A percentile compares a stretch with the other conserved stretches of the same genome.
These are phyloP conservation scores for Kodamaea jinghongensis DNA, from an alignment of 805 yeast genomes.

Conservation along the genomic window DNA sequence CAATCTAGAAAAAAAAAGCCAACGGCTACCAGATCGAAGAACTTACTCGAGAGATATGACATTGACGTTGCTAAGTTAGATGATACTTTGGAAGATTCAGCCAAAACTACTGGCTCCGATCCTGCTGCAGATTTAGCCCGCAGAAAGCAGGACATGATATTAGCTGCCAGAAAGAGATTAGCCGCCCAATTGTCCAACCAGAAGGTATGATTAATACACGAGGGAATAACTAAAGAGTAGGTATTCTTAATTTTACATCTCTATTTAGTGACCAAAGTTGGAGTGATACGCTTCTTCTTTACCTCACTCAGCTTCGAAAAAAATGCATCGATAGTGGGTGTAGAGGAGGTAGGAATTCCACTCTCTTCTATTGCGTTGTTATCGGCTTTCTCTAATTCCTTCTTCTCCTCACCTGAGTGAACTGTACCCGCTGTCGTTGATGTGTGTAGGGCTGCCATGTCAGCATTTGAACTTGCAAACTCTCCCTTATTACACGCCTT, in stretches of 20 bases:
- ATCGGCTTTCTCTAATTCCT: constrained; percentile 9
- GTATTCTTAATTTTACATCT: background rate
- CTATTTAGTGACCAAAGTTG: constrained; percentile 14
- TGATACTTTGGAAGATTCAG: constrained; percentile 11
- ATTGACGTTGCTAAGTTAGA: constrained; percentile 25
- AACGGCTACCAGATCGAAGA: constrained; percentile 8
- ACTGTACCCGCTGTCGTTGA: too few species aligned
- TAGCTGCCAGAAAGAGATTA: constrained; percentile 47
- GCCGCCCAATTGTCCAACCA: constrained; percentile 35
- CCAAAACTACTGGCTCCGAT: constrained; percentile 3
- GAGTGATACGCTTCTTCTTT: constrained; percentile 20
- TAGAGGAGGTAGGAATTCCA: background rate
- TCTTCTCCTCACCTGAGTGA: too few species aligned
- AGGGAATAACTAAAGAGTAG: background rate
- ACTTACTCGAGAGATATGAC: constrained; percentile 43
- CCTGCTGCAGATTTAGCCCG: constrained; percentile 12
- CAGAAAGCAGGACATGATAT: constrained; percentile 41
- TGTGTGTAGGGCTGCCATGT: too few species aligned
- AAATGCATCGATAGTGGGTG: constrained; percentile 11
- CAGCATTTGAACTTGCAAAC: too few species aligned
- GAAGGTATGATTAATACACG: constrained; percentile 3
- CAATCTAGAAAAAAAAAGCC: constrained; percentile 14
- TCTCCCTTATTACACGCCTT: too few species aligned
- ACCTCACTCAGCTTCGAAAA: constrained; percentile 8
- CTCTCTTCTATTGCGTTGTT: constrained; percentile 3